Conservation (phyloP, 805 yeast species). For the Wickerhamomyces hampshirensis region DNA sequence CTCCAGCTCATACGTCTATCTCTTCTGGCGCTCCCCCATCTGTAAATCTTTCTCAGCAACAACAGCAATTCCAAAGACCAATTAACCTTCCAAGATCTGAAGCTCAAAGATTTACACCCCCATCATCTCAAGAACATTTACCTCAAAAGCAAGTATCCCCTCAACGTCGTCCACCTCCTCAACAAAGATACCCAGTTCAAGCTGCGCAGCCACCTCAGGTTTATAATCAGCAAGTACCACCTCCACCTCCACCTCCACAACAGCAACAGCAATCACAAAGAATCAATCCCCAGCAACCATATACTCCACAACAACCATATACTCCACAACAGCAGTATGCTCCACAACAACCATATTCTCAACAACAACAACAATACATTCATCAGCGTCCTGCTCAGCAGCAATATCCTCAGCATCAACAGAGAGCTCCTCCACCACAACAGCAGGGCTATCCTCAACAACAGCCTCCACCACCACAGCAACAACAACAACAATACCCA, state of each 20-base stretch:
- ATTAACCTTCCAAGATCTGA: constrained; percentile 23
- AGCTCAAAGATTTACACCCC: constrained; percentile 19
- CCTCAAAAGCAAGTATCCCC: constrained; percentile 4
- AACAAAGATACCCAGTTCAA: neutral
- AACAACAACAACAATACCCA: constrained; percentile 3
- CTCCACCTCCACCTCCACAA: constrained; percentile 1
- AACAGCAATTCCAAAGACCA: constrained; percentile 9
- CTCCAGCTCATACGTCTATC: constrained; percentile 1
- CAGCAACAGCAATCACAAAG: constrained; percentile 3
- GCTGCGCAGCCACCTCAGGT: neutral
- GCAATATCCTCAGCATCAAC: constrained; percentile 4
- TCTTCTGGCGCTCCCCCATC: constrained; percentile 3
- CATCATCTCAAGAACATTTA: constrained; percentile 16
- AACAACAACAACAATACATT: constrained; percentile 6
- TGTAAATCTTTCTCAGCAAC: constrained; percentile 2
- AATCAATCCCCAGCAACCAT: constrained; percentile 1
- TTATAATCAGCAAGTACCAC: neutral
- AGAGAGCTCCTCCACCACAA: constrained; percentile 1
- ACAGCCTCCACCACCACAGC: constrained; percentile 10
- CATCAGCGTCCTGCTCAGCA: constrained; percentile 5
- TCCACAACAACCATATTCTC: constrained; percentile 3
- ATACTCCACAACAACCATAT: constrained; percentile 4
- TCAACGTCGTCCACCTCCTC: constrained; percentile 7
- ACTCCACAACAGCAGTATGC: constrained; percentile 7
- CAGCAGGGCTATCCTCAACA: constrained; percentile 8